Evolutionary conservation across 441 rosid species (phyloP).

Genomic region (Bocquillonia castaneifolia): DNA sequence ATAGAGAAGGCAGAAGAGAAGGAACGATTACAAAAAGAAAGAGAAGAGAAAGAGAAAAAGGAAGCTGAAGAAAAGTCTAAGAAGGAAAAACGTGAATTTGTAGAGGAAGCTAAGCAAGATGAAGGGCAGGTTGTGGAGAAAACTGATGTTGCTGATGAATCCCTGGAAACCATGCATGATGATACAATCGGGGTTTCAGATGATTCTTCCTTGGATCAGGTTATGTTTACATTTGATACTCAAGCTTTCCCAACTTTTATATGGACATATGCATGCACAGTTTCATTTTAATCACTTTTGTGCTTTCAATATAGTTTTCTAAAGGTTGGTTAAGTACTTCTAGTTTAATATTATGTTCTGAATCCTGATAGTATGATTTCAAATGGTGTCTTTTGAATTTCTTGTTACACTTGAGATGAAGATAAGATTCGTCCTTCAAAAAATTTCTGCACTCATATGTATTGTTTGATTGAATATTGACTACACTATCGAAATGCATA

Average conservation of each 20-base stretch:
- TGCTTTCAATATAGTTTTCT: slow-evolving; percentile 10
- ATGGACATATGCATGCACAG: slow-evolving; percentile 2
- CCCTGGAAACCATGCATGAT: slow-evolving; percentile 28
- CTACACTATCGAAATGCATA: too few species aligned
- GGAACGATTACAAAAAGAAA: slow-evolving; percentile 73
- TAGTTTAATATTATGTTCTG: not conserved
- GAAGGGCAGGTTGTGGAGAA: slow-evolving; percentile 26
- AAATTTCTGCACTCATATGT: too few species aligned
- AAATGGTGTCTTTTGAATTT: not conserved
- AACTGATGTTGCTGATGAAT: slow-evolving; percentile 35
- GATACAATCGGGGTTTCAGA: slow-evolving; percentile 51
- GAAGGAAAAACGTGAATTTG: slow-evolving; percentile 31
- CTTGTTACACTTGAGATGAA: not conserved
- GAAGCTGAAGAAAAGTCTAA: slow-evolving; percentile 58
- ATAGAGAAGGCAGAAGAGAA: slow-evolving; percentile 89
- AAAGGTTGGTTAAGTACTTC: not conserved
- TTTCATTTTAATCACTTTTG: not conserved
- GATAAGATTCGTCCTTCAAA: not conserved
- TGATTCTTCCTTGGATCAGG: slow-evolving; percentile 56
- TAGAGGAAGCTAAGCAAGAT: slow-evolving; percentile 37
- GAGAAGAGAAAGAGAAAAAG: slow-evolving; percentile 66
- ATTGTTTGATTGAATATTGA: too few species aligned
- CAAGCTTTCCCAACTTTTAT: slow-evolving; percentile 10
- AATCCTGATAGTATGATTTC: not conserved
- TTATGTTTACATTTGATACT: slow-evolving; percentile 18